Base-by-base conservation (phyloP, 176 grass and related monocot genomes). In the Aegilops tauschii region DNA sequence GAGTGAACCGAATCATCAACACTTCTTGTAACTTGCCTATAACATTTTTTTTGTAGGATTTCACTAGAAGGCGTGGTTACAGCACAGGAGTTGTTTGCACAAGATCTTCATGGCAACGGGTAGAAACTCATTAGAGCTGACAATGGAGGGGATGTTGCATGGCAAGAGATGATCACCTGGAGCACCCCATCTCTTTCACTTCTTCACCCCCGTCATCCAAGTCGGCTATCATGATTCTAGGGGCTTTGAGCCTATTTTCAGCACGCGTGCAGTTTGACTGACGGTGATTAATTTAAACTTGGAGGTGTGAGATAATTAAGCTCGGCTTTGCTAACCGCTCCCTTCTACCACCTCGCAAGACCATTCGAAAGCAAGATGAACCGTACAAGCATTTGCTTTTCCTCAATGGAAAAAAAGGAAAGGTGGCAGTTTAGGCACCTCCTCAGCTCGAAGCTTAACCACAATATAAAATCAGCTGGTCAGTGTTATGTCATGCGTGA, bases 71-170 rank as follows among this genome's bases (percentile, higher is more conserved):
- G 23, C 23, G 23, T 25, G 23, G 23, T 25, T 84, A 93, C 96
- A 78, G 92, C 91, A 81, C 88, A 98, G 84, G 93, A 98, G 68
- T 85, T 98, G 64, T 85, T 94, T 66, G 96, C 92, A 45, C 91
- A 88, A 77, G 96, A 98, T 86, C 94, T 98, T 88, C 96, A 98
- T 84, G 96, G 96, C 29, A 95, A 98, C 10, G 96, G 94, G 13
- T 98, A 93, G 96, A 98, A 98, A 44, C 91, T 98, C 59, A 54
- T 54, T 54, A 54, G 50, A 18, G 16, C 50, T 18, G 36, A 40
- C 21, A 12, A 3, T 42, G 69, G 69, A 40, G 20, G 36, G 69
- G 20, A 42, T 11, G 69, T 4, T 37, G 39, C 36, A 12, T 42
- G 10, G 10, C 7, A 72, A 42, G 36, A 42, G 36, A 40, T 44